Evolutionary conservation across 306 rosid genomes (phyloP).

Genomic region (Casuarina cunninghamiana): DNA sequence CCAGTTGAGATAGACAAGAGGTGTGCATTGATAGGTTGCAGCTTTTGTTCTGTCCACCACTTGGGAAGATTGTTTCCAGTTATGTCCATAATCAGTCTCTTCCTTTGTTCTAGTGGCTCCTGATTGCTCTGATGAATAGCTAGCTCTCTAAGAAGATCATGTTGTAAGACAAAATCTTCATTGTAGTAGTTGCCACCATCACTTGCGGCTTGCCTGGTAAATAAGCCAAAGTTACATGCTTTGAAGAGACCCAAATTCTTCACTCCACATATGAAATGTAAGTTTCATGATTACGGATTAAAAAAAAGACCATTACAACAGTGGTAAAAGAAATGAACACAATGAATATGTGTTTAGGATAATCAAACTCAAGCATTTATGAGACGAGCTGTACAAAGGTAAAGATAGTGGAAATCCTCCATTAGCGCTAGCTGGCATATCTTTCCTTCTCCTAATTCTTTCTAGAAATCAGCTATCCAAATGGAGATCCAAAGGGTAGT

Average conservation of each 20-base stretch:
- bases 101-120: constrained; percentile 37
- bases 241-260: neutral
- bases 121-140: constrained; percentile 39
- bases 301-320: too few relatives aligned
- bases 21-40: constrained; percentile 32
- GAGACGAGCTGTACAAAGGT: neutral
- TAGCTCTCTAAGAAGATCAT: constrained; percentile 68
- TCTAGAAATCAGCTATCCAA: neutral
- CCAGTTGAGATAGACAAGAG: constrained; percentile 69
- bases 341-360: neutral
- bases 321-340: neutral
- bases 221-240: constrained; percentile 8
- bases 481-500: neutral
- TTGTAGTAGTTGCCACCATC: constrained; percentile 48
- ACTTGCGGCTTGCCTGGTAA: constrained; percentile 48
- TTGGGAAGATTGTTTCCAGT: constrained; percentile 41
- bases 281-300: neutral
- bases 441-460: neutral
- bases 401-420: neutral
- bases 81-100: constrained; percentile 47
- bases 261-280: neutral
- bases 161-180: constrained; percentile 54
- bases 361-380: neutral
- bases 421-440: neutral
- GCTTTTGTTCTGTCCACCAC: constrained; percentile 50